Evolutionary conservation across 176 grass and related monocot species (phyloP).

Genomic region (Cymbopogon citratus): DNA sequence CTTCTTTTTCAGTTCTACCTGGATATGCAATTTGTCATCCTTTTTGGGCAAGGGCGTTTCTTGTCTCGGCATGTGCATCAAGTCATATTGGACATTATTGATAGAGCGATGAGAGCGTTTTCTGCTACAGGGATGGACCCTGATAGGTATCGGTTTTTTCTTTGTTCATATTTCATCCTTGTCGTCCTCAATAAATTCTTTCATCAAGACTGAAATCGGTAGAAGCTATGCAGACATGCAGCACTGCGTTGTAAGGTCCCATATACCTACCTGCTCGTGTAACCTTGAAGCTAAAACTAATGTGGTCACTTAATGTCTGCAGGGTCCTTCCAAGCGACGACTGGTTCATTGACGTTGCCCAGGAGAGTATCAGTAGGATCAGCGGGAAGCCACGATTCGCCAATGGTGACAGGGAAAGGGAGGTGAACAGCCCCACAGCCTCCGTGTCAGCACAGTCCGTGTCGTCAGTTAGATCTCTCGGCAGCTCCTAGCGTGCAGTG

Average conservation of each 20-base stretch:
- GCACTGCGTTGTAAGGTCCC: background rate
- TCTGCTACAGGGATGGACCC: constrained; percentile 78
- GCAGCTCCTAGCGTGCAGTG: constrained; percentile 46
- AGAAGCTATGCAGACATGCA: background rate
- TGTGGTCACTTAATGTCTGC: background rate
- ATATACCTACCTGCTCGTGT: no score
- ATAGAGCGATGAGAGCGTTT: constrained; percentile 79
- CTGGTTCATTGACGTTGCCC: constrained; percentile 80
- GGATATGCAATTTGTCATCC: constrained; percentile 96
- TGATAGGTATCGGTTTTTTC: constrained; percentile 47
- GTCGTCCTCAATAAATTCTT: background rate
- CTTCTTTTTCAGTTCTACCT: constrained; percentile 72
- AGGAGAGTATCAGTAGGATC: constrained; percentile 64
- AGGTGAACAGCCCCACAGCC: constrained; percentile 72
- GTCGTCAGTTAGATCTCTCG: constrained; percentile 61
- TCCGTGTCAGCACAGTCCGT: constrained; percentile 85
- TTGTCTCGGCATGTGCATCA: constrained; percentile 78
- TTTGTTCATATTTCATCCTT: background rate
- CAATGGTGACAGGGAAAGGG: constrained; percentile 65
- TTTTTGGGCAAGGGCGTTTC: constrained; percentile 82
- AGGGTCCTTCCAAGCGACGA: constrained; percentile 64
- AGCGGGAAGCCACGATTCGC: constrained; percentile 48
- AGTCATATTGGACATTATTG: constrained; percentile 67
- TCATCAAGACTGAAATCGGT: background rate
- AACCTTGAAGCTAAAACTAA: background rate